phyloP scores from a whole-genome alignment of 2,329 filamentous ascomycete genomes.

The Fusarium napiforme region DNA sequence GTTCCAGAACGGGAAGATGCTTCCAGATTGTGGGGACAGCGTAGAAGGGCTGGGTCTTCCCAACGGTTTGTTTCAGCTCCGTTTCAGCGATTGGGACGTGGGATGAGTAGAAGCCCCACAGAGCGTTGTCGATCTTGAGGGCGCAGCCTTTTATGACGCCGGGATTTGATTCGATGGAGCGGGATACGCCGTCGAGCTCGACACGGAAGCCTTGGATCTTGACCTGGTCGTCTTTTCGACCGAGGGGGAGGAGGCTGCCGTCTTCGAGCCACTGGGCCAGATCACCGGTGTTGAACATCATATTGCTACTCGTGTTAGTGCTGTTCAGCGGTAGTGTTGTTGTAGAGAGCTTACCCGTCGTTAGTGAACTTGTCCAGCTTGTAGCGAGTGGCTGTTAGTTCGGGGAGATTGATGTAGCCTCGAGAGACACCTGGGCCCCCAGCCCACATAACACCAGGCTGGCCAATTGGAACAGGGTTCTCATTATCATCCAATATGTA shows the following conservation, averaged over 20 bases:
- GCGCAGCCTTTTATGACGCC: constrained; percentile 18
- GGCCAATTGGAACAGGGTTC: constrained; percentile 58
- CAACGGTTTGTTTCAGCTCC: constrained; percentile 5
- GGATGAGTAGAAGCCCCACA: constrained; percentile 28
- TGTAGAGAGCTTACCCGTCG: not conserved
- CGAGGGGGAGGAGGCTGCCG: constrained; percentile 29
- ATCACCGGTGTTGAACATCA: constrained; percentile 40
- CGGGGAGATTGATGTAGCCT: constrained; percentile 20
- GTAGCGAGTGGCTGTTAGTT: constrained; percentile 14
- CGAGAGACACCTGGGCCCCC: constrained; percentile 41
- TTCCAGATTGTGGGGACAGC: constrained; percentile 26
- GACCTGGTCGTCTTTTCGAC: constrained; percentile 34
- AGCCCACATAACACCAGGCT: constrained; percentile 66
- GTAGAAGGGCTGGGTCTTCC: constrained; percentile 24
- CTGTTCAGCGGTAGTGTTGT: accelerated
- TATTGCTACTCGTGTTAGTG: constrained; percentile 45
- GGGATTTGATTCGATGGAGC: constrained; percentile 5
- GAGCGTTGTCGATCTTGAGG: constrained; percentile 11
- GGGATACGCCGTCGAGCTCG: constrained; percentile 18
- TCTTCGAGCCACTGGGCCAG: constrained; percentile 25
- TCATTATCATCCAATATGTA: constrained; percentile 63
- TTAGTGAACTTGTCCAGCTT: constrained; percentile 41
- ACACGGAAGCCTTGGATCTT: constrained; percentile 29
- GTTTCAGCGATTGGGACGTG: constrained; percentile 9
- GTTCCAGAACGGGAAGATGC: constrained; percentile 14